phyloP scores from a whole-genome alignment of 176 grass and related monocot genomes.

The Aechmea fasciata region DNA sequence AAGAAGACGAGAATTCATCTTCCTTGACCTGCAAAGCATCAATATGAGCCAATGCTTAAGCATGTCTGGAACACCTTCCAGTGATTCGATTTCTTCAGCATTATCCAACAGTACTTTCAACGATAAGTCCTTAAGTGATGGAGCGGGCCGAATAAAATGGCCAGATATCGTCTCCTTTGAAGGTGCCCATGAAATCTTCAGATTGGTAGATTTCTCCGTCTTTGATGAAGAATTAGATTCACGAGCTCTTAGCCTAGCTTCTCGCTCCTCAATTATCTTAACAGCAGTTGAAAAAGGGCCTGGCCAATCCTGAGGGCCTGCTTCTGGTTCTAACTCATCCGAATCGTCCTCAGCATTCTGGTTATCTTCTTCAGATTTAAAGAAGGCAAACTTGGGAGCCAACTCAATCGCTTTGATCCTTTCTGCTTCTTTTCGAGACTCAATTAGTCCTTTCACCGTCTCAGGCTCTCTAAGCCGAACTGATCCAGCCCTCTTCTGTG shows the following conservation, averaged over 20 bases:
- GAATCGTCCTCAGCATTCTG: conserved; percentile 27
- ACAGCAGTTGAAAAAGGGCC: conserved; percentile 80
- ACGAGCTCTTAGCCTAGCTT: conserved; percentile 46
- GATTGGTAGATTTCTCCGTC: conserved; percentile 8
- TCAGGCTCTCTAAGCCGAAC: background rate
- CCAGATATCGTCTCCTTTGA: conserved; percentile 31
- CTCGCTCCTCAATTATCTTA: conserved; percentile 55
- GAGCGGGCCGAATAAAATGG: background rate
- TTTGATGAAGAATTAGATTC: conserved; percentile 40
- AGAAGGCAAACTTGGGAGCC: conserved; percentile 83
- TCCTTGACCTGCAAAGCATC: conserved; percentile 55
- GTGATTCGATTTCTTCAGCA: conserved; percentile 73
- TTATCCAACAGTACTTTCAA: conserved; percentile 43
- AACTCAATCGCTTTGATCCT: conserved; percentile 49
- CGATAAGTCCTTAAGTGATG: conserved; percentile 51
- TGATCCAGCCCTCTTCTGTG: background rate
- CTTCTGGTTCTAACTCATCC: conserved; percentile 34
- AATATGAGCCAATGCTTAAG: conserved; percentile 49
- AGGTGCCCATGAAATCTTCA: conserved; percentile 51
- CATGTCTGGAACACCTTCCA: conserved; percentile 62
- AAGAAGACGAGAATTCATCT: conserved; percentile 69
- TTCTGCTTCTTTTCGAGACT: conserved; percentile 23
- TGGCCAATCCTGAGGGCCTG: conserved; percentile 55
- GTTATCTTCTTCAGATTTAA: conserved; percentile 51
- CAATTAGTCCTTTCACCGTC: background rate